phyloP scores from a whole-genome alignment of 331 rosid species.

The Rosa hybrid region DNA sequence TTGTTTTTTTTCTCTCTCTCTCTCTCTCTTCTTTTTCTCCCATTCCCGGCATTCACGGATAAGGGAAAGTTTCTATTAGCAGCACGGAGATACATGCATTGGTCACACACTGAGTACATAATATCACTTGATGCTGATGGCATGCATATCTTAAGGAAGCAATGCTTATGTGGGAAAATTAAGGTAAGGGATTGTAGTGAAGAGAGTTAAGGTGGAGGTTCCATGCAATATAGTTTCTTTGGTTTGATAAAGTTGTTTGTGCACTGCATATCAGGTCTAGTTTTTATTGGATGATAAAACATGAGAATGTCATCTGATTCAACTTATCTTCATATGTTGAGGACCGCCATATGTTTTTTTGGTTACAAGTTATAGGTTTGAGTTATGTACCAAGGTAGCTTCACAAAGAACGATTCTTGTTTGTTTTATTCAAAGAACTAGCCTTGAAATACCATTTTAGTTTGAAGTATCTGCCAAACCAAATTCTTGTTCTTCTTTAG shows the following conservation, averaged over 20 bases:
- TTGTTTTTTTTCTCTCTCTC: too few species aligned
- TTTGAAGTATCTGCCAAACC: too few species aligned
- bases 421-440: too few species aligned
- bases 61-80: conserved; percentile 94
- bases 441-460: too few species aligned
- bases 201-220: too few species aligned
- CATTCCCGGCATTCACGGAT: conserved; percentile 76
- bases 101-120: conserved; percentile 85
- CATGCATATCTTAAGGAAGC: conserved; percentile 77
- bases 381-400: too few species aligned
- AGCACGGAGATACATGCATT: conserved; percentile 81
- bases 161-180: conserved; percentile 21
- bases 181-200: too few species aligned
- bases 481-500: too few species aligned
- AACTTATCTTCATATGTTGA: not conserved
- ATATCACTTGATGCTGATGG: conserved; percentile 90
- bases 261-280: not conserved
- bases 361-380: not conserved
- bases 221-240: not conserved
- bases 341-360: not conserved
- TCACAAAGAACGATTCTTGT: too few species aligned
- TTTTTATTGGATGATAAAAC: not conserved
- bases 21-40: not conserved
- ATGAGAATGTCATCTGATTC: not conserved
- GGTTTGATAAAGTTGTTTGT: not conserved